Evolutionary conservation across 2,329 filamentous ascomycete genomes (phyloP), one percentile per base, ranked within the genome.

Genomic region (Albifimbria verrucaria): DNA sequence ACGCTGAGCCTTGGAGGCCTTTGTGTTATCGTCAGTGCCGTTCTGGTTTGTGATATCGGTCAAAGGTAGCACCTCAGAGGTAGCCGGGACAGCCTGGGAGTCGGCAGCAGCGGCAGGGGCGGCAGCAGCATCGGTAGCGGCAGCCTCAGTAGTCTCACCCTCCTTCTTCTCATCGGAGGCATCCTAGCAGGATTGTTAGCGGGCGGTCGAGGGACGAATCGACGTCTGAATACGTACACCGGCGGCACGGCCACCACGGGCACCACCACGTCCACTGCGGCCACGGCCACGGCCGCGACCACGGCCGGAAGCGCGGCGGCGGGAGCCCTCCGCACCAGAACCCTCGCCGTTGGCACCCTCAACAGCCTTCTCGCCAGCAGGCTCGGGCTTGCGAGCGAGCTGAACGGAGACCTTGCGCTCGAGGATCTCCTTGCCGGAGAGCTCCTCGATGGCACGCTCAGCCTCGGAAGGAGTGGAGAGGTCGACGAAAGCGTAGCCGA

Each of bases 351-450:
- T 90, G 67, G 82, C 79, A 70, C 83, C 83, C 68, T 92, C 90
- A 18, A 36, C 46, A 46, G 75, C 68, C 81, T 89, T 90, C 74
- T 92, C 89, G 62, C 84, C 86, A 67, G 88, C 82, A 62, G 89
- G 82, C 80, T 97, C 93, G 55, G 93, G 93, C 83, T 96, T 97
- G 79, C 93, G 93, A 68, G 94, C 94, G 68, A 97, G 88, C 81
- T 99, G 94, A 63, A 99, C 94, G 45, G 92, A 97, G 70, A 97
- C 94, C 88, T 97, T 97, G 76, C 94, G 93, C 77, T 97, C 92
- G 55, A 97, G 86, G 67, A 99, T 94, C 78, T 95, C 92, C 82
- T 97, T 92, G 75, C 93, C 93, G 67, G 94, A 97, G 62, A 99
- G 89, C 78, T 96, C 91, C 66, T 85, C 81, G 67, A 99, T 97